Evolutionary conservation across 2,329 filamentous ascomycete species (phyloP).

Genomic region (Ophiobolus disseminans): DNA sequence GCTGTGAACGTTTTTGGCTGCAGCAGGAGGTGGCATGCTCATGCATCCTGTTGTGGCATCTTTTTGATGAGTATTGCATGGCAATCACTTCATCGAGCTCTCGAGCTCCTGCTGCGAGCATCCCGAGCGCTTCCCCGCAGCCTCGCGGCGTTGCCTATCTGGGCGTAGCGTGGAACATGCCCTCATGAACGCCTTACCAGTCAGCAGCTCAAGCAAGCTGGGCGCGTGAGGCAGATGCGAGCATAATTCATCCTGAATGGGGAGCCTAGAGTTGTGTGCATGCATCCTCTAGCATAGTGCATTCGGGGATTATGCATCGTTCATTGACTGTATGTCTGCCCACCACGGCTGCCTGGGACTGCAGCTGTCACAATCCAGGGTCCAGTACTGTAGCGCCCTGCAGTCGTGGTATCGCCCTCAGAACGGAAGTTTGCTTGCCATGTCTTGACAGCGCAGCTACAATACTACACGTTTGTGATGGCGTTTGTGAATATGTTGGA

Average conservation of each 20-base stretch:
- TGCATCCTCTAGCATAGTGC: conserved; percentile 13
- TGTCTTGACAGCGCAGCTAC: no score
- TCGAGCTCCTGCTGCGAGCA: no score
- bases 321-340: neutral
- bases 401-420: no score
- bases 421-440: no score
- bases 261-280: conserved; percentile 9
- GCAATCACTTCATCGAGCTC: no score
- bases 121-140: conserved; percentile 5
- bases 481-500: no score
- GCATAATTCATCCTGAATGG: conserved; percentile 10
- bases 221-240: conserved; percentile 25
- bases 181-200: conserved; percentile 26
- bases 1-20: conserved; percentile 5
- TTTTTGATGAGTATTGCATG: no score
- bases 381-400: no score
- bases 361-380: conserved; percentile 22
- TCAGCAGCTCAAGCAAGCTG: conserved; percentile 19
- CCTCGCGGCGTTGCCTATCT: conserved; percentile 19
- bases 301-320: conserved; percentile 10
- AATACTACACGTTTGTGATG: no score
- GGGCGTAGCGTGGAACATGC: conserved; percentile 9
- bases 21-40: neutral
- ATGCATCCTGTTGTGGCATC: no score
- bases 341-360: conserved; percentile 23